These are phyloP conservation scores for Psophocarpus tetragonolobus DNA, from an alignment of 306 rosid species.

Conservation along the genomic window DNA sequence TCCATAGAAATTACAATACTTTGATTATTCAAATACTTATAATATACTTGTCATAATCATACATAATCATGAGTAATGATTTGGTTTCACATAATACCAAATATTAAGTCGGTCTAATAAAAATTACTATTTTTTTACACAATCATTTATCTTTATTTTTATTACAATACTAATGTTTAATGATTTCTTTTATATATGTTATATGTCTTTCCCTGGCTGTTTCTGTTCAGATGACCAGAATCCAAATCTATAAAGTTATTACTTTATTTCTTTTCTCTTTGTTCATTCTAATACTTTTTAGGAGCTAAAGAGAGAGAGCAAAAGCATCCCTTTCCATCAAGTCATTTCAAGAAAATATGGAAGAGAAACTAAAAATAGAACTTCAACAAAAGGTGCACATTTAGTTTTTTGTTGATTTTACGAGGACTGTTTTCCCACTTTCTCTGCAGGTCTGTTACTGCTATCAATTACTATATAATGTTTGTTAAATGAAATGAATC, in stretches of 20 bases:
- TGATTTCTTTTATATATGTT: constrained; percentile 20
- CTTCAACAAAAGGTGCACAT: constrained; percentile 77
- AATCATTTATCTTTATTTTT: background rate
- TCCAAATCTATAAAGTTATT: background rate
- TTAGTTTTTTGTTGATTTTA: constrained; percentile 31
- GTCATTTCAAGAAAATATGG: constrained; percentile 86
- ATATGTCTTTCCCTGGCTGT: constrained; percentile 10
- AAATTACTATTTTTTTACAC: background rate
- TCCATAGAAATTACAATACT: background rate
- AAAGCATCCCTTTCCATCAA: constrained; percentile 85
- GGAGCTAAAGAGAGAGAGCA: constrained; percentile 79
- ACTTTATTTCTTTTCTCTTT: background rate
- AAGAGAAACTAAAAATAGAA: constrained; percentile 69
- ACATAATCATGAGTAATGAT: background rate
- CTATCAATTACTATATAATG: constrained; percentile 15
- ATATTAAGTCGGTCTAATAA: background rate
- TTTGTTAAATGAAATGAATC: constrained; percentile 35
- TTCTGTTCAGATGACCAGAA: constrained; percentile 12
- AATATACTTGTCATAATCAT: background rate
- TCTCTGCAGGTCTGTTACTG: constrained; percentile 12
- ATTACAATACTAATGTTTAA: background rate
- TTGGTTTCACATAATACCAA: background rate
- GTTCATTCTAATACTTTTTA: constrained; percentile 33
- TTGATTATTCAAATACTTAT: background rate
- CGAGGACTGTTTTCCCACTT: constrained; percentile 2